These are phyloP conservation scores for Fusarium nurragi DNA, from an alignment of 2,329 filamentous ascomycete species.

Conservation along the genomic window DNA sequence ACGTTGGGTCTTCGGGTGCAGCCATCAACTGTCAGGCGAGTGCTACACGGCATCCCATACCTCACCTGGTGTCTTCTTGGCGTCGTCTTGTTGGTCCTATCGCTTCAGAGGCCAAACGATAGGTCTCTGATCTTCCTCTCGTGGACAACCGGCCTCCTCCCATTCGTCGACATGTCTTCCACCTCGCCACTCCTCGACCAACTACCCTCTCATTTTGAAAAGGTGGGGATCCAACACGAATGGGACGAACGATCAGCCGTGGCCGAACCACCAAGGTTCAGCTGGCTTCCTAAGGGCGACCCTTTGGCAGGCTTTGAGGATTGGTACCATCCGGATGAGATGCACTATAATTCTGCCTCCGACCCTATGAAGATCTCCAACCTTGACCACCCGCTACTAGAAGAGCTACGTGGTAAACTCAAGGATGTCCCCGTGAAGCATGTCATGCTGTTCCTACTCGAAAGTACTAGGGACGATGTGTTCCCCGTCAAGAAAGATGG, in stretches of 20 bases:
- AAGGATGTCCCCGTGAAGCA: slow-evolving; percentile 53
- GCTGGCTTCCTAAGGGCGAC: slow-evolving; percentile 40
- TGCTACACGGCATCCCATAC: slow-evolving; percentile 29
- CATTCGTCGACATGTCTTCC: slow-evolving; percentile 48
- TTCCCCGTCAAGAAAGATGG: slow-evolving; percentile 56
- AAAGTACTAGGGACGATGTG: slow-evolving; percentile 57
- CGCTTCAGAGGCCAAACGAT: slow-evolving; percentile 44
- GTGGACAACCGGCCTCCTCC: slow-evolving; percentile 48
- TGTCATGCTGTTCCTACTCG: slow-evolving; percentile 54
- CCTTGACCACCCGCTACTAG: slow-evolving; percentile 46
- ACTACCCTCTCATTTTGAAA: slow-evolving; percentile 37
- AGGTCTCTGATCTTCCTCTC: slow-evolving; percentile 49
- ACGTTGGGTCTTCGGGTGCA: slow-evolving; percentile 3
- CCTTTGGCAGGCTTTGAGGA: slow-evolving; percentile 43
- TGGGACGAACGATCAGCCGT: slow-evolving; percentile 46
- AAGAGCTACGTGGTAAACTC: slow-evolving; percentile 41
- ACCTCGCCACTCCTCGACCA: slow-evolving; percentile 45
- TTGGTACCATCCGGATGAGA: slow-evolving; percentile 38
- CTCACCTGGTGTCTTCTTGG: slow-evolving; percentile 38
- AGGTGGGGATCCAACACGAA: slow-evolving; percentile 42
- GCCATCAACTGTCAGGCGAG: slow-evolving; percentile 6
- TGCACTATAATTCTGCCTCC: slow-evolving; percentile 49
- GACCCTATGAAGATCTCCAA: slow-evolving; percentile 56
- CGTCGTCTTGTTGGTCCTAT: slow-evolving; percentile 34
- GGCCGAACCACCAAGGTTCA: slow-evolving; percentile 28